phyloP scores from a whole-genome alignment of 1,284 basidiomycete genomes.

The Ustilago xerochloae region DNA sequence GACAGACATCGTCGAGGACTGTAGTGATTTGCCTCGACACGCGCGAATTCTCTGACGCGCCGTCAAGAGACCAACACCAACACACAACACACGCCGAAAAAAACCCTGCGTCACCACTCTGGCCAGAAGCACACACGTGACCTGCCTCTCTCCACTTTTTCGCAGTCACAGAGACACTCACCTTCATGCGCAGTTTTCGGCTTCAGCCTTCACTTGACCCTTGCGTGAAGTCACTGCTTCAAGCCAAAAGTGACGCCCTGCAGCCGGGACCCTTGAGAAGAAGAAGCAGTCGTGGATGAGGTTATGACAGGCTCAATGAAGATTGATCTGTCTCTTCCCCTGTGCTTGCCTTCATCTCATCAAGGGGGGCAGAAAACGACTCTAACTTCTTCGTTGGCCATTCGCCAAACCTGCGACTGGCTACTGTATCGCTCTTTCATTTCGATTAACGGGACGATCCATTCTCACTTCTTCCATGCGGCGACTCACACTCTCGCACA shows the following conservation, averaged over 20 bases:
- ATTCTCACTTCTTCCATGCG: conserved; percentile 1
- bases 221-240: neutral
- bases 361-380: neutral
- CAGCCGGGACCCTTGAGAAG: neutral
- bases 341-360: neutral
- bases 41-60: conserved; percentile 19
- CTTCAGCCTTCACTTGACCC: neutral
- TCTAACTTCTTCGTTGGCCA: neutral
- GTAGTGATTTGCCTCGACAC: conserved; percentile 1
- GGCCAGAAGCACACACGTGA: conserved; percentile 38
- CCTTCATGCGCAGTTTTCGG: neutral
- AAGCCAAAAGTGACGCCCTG: neutral
- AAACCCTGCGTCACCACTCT: conserved; percentile 8
- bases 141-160: conserved; percentile 9
- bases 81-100: conserved; percentile 1
- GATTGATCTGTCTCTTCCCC: neutral
- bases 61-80: conserved; percentile 22
- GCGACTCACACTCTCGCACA: neutral
- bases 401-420: no score
- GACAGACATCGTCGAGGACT: neutral
- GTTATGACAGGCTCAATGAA: neutral
- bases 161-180: neutral
- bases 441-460: neutral
- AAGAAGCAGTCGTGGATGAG: neutral
- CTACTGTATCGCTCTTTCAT: neutral